Evolutionary conservation across 139 green algal species (phyloP).

Genomic region (Micromonas pusilla): DNA sequence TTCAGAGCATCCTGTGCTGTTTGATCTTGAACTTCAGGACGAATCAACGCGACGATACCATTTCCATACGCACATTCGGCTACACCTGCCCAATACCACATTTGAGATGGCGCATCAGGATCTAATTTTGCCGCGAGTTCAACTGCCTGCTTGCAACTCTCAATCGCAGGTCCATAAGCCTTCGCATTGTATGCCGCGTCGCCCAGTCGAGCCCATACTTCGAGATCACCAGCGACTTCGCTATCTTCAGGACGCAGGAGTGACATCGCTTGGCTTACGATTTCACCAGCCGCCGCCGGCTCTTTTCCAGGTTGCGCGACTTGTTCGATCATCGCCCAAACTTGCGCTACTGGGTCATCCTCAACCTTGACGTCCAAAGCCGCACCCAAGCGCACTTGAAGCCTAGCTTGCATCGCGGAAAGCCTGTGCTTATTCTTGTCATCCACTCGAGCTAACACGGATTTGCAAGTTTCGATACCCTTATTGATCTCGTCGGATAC

Average conservation of each 20-base stretch:
- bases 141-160: background rate
- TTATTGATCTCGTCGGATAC: background rate
- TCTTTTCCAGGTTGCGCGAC: background rate
- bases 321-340: background rate
- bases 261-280: background rate
- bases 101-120: background rate
- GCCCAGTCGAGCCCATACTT: background rate
- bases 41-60: background rate
- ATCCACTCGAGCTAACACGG: background rate
- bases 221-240: background rate
- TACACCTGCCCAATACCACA: background rate
- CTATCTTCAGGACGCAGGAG: background rate
- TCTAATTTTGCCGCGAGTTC: background rate
- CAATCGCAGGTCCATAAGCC: background rate
- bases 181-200: background rate
- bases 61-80: background rate
- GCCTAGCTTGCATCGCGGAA: background rate
- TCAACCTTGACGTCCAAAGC: background rate
- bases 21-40: background rate
- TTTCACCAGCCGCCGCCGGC: background rate
- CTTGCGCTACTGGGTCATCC: background rate
- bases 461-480: background rate
- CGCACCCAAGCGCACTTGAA: background rate
- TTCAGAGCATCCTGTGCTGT: background rate
- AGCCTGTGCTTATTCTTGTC: background rate